Conservation (phyloP, 805 yeast species). For the Monosporozyma aquatica region DNA sequence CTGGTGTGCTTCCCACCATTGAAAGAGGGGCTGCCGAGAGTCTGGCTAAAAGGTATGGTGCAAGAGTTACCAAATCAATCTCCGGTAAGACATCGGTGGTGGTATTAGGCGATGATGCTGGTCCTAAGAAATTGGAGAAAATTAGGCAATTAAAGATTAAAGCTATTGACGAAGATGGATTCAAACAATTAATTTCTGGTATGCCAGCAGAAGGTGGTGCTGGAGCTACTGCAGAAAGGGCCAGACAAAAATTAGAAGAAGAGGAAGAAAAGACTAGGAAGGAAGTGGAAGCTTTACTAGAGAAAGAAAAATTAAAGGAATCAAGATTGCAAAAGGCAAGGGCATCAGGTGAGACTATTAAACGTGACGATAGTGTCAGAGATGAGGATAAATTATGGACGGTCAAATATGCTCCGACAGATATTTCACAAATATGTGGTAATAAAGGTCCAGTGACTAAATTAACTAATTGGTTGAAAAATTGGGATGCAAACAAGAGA, state of each 20-base stretch:
- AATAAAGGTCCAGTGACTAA: conserved; percentile 67
- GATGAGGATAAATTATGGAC: conserved; percentile 78
- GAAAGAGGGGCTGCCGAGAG: conserved; percentile 69
- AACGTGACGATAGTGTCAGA: conserved; percentile 14
- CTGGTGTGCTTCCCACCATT: conserved; percentile 76
- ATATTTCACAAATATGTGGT: conserved; percentile 76
- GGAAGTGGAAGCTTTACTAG: conserved; percentile 41
- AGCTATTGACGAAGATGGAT: conserved; percentile 82
- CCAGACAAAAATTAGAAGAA: conserved; percentile 55
- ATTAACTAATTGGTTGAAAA: conserved; percentile 62
- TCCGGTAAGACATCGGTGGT: conserved; percentile 80
- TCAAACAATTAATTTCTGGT: conserved; percentile 55
- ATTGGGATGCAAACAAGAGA: conserved; percentile 59
- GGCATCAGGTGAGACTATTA: conserved; percentile 19
- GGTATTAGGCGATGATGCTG: conserved; percentile 92
- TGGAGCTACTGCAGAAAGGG: conserved; percentile 68
- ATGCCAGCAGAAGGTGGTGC: conserved; percentile 93
- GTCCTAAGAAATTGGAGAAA: conserved; percentile 84
- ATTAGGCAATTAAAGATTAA: conserved; percentile 66
- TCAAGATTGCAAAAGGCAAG: conserved; percentile 20
- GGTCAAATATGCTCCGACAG: conserved; percentile 79
- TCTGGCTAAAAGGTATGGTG: conserved; percentile 81
- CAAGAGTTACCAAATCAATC: conserved; percentile 77
- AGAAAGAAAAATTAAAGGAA: conserved; percentile 36
- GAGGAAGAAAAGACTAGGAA: conserved; percentile 52